Evolutionary conservation across 768 basidiomycete genomes (phyloP), one percentile per base, ranked within the genome.

Genomic region (Mycena albidolilacea): DNA sequence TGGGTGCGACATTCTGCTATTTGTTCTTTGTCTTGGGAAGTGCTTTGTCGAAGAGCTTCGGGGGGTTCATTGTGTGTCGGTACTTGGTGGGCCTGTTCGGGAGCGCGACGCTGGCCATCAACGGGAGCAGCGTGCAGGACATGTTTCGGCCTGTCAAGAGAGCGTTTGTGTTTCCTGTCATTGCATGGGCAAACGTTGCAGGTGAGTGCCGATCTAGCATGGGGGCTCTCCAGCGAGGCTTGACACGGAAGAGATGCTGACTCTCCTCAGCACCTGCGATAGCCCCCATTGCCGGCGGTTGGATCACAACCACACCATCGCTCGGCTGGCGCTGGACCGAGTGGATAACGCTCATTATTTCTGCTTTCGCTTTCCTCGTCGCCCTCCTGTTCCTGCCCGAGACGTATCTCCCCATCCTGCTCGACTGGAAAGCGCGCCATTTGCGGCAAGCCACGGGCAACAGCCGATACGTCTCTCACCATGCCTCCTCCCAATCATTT

Each of bases 51-150:
- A 52, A 52, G 50, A 52, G 50, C 50, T 52, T 52, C 19, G n/a
- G 50, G 50, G 50, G 50, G 50, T 52, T 52, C 50, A 52, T 52
- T 52, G 50, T 52, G 50, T 52, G 50, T 52, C 50, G 50, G 50
- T 52, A 52, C 50, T 52, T 52, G 19, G 50, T 52, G 50, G 50
- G 50, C 50, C 50, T 52, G 3, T 52, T 52, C n/a, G 50, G 50
- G 50, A 52, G 50, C 50, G 19, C 50, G 50, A 52, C 50, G 50
- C 21, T 52, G 50, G 50, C 50, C n/a, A 52, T 52, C 50, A 52
- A 52, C 50, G 50, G 50, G 50, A 52, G 50, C n/a, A 52, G 50
- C 50, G 50, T 52, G 50, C 50, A 52, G 50, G 50, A 52, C 50
- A 52, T 52, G 50, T 52, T 52, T 52, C 19, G 50, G 50, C 50